Conservation (phyloP, 2,329 filamentous ascomycete genomes). For the Cladophialophora exuberans region DNA sequence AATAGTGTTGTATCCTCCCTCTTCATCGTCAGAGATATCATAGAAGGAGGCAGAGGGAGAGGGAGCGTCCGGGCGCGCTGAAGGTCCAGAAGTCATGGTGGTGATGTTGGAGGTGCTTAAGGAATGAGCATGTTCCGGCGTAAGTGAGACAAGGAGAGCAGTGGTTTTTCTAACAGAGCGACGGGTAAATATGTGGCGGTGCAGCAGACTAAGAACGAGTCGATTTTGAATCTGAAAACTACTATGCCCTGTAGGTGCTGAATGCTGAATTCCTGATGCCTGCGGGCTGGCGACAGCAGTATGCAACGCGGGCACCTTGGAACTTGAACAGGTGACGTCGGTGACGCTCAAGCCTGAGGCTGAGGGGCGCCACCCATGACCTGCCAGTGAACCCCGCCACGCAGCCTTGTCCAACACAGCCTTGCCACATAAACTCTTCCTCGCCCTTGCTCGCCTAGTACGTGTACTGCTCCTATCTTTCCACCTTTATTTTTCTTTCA, state of each 20-base stretch:
- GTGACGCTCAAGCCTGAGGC: neutral
- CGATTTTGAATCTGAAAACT: too few relatives aligned
- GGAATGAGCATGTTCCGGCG: neutral
- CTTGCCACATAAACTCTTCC: neutral
- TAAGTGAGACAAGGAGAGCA: neutral
- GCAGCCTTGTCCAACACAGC: neutral
- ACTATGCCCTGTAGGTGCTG: too few relatives aligned
- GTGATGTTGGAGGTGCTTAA: neutral
- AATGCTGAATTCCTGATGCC: constrained; percentile 29
- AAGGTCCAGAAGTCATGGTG: constrained; percentile 21
- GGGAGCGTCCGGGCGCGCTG: constrained; percentile 41
- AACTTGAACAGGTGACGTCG: constrained; percentile 18
- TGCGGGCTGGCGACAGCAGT: neutral
- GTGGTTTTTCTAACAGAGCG: neutral
- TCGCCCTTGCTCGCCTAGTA: too few relatives aligned
- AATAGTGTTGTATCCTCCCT: constrained; percentile 93
- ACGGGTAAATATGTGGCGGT: constrained; percentile 6
- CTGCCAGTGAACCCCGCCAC: neutral
- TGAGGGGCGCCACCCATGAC: neutral
- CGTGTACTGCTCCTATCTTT: too few relatives aligned
- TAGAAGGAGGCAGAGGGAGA: constrained; percentile 90
- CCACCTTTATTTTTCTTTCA: too few relatives aligned
- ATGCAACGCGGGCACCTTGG: too few relatives aligned
- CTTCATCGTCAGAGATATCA: constrained; percentile 94
- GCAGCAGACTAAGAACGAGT: too few relatives aligned